These are phyloP conservation scores for Nakazawaea populi DNA, from an alignment of 805 yeast genomes.

Conservation along the genomic window DNA sequence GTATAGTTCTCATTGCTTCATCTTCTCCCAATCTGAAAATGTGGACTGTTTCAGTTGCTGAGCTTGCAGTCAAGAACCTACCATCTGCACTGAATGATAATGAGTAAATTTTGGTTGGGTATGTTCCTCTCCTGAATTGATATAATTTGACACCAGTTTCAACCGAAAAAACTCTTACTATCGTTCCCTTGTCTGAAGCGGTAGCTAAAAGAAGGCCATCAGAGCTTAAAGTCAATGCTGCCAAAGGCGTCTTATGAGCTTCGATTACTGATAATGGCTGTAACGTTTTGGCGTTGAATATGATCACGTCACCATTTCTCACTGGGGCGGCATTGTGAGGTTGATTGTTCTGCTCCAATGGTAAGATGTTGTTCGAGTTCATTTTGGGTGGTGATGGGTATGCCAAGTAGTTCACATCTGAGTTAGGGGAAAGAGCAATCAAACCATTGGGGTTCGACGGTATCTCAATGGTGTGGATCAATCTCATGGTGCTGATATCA, in stretches of 20 bases:
- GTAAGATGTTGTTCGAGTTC: background rate
- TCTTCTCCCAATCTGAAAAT: conserved; percentile 68
- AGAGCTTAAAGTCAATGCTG: conserved; percentile 62
- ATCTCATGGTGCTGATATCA: conserved; percentile 84
- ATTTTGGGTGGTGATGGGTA: conserved; percentile 74
- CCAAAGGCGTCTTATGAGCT: conserved; percentile 81
- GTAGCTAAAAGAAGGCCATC: conserved; percentile 86
- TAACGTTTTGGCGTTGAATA: conserved; percentile 71
- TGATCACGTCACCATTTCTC: conserved; percentile 67
- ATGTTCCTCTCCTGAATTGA: conserved; percentile 84
- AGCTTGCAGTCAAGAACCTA: conserved; percentile 71
- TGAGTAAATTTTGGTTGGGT: conserved; percentile 81
- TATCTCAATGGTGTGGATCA: conserved; percentile 69
- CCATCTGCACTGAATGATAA: conserved; percentile 76
- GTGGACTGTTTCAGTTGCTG: conserved; percentile 92
- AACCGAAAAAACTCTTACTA: conserved; percentile 77
- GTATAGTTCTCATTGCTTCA: conserved; percentile 27
- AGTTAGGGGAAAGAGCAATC: conserved; percentile 52
- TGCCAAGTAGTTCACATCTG: conserved; percentile 51
- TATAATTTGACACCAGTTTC: conserved; percentile 63
- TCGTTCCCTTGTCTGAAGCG: conserved; percentile 89
- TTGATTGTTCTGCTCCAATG: background rate
- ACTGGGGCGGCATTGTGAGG: conserved; percentile 12
- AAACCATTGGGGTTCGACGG: conserved; percentile 54
- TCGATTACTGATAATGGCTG: conserved; percentile 83